A percentile compares a stretch with the other conserved stretches of the same genome.
Evolutionary conservation across 768 basidiomycete genomes (phyloP).

Genomic region (Filobasidium floriforme): DNA sequence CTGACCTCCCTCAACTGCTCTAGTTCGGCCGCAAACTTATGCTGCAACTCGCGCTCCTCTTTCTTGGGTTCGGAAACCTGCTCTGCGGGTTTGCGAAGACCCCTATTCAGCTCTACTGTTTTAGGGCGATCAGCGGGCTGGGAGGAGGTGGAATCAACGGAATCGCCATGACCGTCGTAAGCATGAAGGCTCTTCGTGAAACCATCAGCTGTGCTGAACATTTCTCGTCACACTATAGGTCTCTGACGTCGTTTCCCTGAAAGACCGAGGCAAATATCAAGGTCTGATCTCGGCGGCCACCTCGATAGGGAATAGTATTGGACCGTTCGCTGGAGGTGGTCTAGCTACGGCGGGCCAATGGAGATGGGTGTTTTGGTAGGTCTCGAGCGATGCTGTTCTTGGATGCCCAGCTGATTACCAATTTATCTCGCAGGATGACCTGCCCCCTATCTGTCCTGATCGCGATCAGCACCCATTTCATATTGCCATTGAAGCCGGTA

Average conservation of each 20-base stretch:
- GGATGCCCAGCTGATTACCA: neutral
- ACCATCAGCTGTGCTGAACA: neutral
- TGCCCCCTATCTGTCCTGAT: constrained; percentile 46
- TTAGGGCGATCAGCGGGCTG: constrained; percentile 37
- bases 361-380: constrained; percentile 36
- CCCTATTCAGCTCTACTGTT: constrained; percentile 37
- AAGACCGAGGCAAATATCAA: constrained; percentile 62
- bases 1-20: constrained; percentile 4
- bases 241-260: constrained; percentile 64
- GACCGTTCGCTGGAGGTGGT: constrained; percentile 35
- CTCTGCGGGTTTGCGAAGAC: constrained; percentile 41
- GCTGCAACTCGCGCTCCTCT: constrained; percentile 34
- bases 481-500: constrained; percentile 63
- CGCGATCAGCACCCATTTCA: constrained; percentile 52
- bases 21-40: constrained; percentile 39
- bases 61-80: constrained; percentile 40
- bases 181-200: constrained; percentile 1
- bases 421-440: constrained; percentile 23
- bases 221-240: constrained; percentile 24
- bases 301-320: constrained; percentile 32
- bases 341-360: constrained; percentile 31
- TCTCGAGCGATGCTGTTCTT: neutral
- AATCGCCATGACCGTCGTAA: constrained; percentile 40
- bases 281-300: constrained; percentile 56
- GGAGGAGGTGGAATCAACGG: constrained; percentile 44